phyloP scores from a whole-genome alignment of 192 early-diverging fungal genomes.

The Coemansia nantahalensis region DNA sequence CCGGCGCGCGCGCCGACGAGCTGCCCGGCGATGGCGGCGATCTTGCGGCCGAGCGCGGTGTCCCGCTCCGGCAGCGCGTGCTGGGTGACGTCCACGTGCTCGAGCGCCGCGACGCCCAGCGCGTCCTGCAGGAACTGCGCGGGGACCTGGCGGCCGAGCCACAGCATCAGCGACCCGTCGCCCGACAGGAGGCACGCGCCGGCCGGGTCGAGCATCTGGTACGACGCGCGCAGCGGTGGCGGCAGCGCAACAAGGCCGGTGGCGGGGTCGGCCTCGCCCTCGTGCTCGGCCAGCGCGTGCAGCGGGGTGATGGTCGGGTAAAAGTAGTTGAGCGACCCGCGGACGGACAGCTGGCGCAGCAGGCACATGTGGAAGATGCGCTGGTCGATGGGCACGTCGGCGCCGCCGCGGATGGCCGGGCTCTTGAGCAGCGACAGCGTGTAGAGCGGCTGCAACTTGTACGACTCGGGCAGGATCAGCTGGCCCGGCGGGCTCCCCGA shows the following conservation, averaged over 20 bases:
- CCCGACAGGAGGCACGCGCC: constrained; percentile 90
- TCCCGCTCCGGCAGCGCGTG: constrained; percentile 64
- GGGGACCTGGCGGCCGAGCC: constrained; percentile 77
- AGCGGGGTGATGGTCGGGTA: constrained; percentile 81
- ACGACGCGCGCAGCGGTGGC: constrained; percentile 67
- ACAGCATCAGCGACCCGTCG: constrained; percentile 73
- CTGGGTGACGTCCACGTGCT: constrained; percentile 59
- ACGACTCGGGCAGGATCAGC: constrained; percentile 94
- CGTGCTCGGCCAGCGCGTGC: constrained; percentile 56
- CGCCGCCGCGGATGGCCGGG: constrained; percentile 73
- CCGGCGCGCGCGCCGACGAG: constrained; percentile 64
- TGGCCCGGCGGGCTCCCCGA: constrained; percentile 85
- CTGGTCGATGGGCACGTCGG: constrained; percentile 73
- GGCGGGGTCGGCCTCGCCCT: constrained; percentile 47
- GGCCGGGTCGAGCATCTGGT: constrained; percentile 65
- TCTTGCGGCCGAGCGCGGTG: constrained; percentile 59
- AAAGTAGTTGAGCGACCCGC: constrained; percentile 72
- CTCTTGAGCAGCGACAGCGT: constrained; percentile 81
- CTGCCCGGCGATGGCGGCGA: constrained; percentile 64
- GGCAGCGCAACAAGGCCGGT: constrained; percentile 68
- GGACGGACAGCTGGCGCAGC: constrained; percentile 72
- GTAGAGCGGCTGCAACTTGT: constrained; percentile 91
- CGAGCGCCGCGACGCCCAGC: constrained; percentile 76
- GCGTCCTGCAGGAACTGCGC: constrained; percentile 65
- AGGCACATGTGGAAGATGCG: constrained; percentile 77